Evolutionary conservation across 2,329 filamentous ascomycete species (phyloP).

Genomic region (Raffaelea deltoideospora): DNA sequence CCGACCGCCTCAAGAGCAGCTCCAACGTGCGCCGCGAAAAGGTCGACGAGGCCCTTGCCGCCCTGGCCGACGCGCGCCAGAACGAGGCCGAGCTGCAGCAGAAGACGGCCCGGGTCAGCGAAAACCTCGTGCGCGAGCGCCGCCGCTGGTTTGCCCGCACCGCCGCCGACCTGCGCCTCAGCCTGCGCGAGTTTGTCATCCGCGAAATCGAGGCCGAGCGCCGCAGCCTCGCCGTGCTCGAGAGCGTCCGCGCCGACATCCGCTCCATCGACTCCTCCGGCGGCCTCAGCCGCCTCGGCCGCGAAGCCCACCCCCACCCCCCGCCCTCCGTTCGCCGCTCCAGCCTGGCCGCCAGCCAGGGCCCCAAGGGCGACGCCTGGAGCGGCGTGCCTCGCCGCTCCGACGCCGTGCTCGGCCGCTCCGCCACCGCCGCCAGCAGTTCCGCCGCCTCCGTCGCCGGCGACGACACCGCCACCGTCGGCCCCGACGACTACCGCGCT

Average conservation of each 20-base stretch:
- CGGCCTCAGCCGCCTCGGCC: constrained; percentile 74
- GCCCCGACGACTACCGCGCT: constrained; percentile 14
- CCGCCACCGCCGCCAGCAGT: constrained; percentile 40
- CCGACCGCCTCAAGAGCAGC: constrained; percentile 75
- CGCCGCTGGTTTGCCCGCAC: constrained; percentile 84
- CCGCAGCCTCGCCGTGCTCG: constrained; percentile 79
- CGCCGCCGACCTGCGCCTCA: constrained; percentile 64
- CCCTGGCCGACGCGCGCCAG: constrained; percentile 73
- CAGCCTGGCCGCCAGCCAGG: constrained; percentile 75
- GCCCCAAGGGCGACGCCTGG: constrained; percentile 96
- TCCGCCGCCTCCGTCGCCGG: constrained; percentile 44
- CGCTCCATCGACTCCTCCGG: constrained; percentile 83
- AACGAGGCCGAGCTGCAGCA: constrained; percentile 68
- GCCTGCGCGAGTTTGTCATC: constrained; percentile 81
- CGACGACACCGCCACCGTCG: constrained; percentile 17
- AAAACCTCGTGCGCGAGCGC: constrained; percentile 77
- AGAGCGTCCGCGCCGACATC: constrained; percentile 84
- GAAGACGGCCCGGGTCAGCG: constrained; percentile 79
- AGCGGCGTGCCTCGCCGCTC: constrained; percentile 77
- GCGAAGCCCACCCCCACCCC: constrained; percentile 64
- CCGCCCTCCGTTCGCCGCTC: constrained; percentile 55
- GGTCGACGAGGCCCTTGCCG: constrained; percentile 89
- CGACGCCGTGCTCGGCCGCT: constrained; percentile 60
- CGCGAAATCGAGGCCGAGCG: constrained; percentile 93
- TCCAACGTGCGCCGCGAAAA: constrained; percentile 85